Percentiles rank a stretch among this genome's conserved stretches.
These are phyloP conservation scores for Amphirosellinia nigrospora DNA, from an alignment of 495 filamentous ascomycete species.

Conservation along the genomic window DNA sequence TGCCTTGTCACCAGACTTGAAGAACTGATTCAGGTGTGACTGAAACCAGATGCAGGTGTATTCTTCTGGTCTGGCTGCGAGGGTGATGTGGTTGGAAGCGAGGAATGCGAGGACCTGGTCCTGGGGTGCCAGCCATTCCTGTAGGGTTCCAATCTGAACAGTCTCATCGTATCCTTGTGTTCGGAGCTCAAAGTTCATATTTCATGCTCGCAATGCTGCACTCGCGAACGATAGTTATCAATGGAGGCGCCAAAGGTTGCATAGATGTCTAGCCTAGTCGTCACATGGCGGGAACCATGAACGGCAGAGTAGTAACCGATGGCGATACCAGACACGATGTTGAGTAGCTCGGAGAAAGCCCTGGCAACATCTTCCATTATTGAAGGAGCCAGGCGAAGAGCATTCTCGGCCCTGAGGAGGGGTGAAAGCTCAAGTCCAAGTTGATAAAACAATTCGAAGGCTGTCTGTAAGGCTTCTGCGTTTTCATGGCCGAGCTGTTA, in stretches of 20 bases:
- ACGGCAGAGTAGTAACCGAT: conserved; percentile 11
- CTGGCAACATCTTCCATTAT: conserved; percentile 20
- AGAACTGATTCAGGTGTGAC: conserved; percentile 22
- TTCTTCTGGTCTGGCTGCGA: conserved; percentile 12
- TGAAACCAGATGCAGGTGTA: conserved; percentile 24
- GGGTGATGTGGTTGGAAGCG: conserved; percentile 18
- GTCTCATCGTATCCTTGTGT: conserved; percentile 18
- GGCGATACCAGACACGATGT: conserved; percentile 14
- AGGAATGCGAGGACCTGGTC: conserved; percentile 15
- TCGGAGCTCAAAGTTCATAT: conserved; percentile 24
- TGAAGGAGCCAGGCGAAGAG: conserved; percentile 16
- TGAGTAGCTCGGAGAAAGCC: conserved; percentile 19
- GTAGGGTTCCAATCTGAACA: conserved; percentile 13
- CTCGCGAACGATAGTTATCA: conserved; percentile 13
- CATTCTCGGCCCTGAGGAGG: conserved; percentile 16
- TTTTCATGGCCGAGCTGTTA: conserved; percentile 20
- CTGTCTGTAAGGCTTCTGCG: conserved; percentile 3
- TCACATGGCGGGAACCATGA: conserved; percentile 6
- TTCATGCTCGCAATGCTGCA: conserved; percentile 10
- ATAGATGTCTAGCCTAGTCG: conserved; percentile 17
- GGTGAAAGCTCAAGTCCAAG: conserved; percentile 18
- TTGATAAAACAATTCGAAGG: conserved; percentile 23
- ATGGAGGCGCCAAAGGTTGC: conserved; percentile 5
- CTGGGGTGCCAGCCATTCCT: conserved; percentile 17
- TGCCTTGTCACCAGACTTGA: conserved; percentile 12